Conservation (phyloP, 805 yeast species). For the Lipomyces sp. region DNA sequence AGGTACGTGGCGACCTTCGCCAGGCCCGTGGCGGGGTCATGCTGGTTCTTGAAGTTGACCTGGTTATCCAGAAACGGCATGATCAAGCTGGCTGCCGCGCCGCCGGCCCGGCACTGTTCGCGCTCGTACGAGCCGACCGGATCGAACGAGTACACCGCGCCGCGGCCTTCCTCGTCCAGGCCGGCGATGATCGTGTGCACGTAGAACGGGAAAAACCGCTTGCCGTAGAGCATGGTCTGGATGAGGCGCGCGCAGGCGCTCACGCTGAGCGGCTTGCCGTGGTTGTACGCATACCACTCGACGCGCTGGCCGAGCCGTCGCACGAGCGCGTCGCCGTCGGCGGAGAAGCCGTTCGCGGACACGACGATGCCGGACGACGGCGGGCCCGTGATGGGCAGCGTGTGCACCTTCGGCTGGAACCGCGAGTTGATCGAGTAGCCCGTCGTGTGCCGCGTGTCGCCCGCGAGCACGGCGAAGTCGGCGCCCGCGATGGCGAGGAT, state of each 20-base stretch:
- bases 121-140: conserved; percentile 98
- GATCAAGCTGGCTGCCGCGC: conserved; percentile 92
- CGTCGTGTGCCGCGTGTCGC: conserved; percentile 95
- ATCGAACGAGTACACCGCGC: conserved; percentile 93
- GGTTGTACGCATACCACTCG: conserved; percentile 89
- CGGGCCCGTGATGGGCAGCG: conserved; percentile 69
- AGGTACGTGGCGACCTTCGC: conserved; percentile 58
- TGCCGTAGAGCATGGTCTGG: conserved; percentile 86
- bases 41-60: conserved; percentile 93
- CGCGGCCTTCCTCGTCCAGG: conserved; percentile 84
- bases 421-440: conserved; percentile 94
- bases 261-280: conserved; percentile 60
- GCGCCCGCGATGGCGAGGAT: conserved; percentile 96
- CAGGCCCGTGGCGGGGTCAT: conserved; percentile 70
- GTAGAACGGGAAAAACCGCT: conserved; percentile 94
- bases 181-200: conserved; percentile 95
- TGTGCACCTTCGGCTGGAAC: conserved; percentile 83
- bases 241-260: conserved; percentile 82
- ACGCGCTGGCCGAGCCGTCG: conserved; percentile 61
- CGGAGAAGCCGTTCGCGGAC: conserved; percentile 95
- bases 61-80: conserved; percentile 98
- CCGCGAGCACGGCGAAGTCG: conserved; percentile 94
- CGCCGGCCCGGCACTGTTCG: conserved; percentile 97
- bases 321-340: conserved; percentile 85
- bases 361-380: conserved; percentile 48